phyloP scores from a whole-genome alignment of 108 stramenopile genomes.

The Nitzschia inconspicua region DNA sequence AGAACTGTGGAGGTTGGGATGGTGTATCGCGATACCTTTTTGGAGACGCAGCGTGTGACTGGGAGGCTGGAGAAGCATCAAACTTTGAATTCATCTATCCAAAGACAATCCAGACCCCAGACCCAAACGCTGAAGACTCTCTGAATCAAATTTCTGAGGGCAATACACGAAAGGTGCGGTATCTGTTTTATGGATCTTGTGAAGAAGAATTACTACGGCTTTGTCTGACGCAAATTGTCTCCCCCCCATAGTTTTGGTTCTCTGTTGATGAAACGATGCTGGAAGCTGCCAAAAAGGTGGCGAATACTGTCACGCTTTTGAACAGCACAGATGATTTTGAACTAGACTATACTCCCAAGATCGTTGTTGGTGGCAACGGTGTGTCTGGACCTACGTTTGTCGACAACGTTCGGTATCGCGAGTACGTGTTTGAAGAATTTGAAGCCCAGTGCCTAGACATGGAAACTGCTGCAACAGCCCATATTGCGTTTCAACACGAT shows the following conservation, averaged over 20 bases:
- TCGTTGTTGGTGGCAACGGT: slow-evolving; percentile 1
- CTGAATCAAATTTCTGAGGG: slow-evolving; percentile 6
- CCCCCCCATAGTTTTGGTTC: slow-evolving; percentile 1
- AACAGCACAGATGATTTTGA: neutral
- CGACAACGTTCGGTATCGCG: slow-evolving; percentile 2
- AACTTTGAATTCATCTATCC: slow-evolving; percentile 6
- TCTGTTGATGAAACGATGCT: neutral
- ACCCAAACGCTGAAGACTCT: neutral
- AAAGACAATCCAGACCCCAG: slow-evolving; percentile 7
- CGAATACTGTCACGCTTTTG: neutral
- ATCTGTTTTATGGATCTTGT: too few species aligned
- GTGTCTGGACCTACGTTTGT: slow-evolving; percentile 1
- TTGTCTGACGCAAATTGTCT: too few species aligned
- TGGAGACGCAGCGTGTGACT: neutral
- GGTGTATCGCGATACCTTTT: neutral
- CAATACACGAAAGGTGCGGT: neutral
- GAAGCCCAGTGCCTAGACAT: slow-evolving; percentile 4
- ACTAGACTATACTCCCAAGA: neutral
- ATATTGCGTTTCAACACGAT: slow-evolving; percentile 2
- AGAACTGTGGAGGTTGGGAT: slow-evolving; percentile 9
- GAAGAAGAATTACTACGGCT: too few species aligned
- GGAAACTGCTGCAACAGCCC: slow-evolving; percentile 4
- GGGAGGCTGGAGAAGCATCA: slow-evolving; percentile 1
- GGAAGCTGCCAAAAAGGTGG: neutral
- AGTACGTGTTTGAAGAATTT: slow-evolving; percentile 2